These are phyloP conservation scores for Talaromyces sp. DNA, from an alignment of 2,329 filamentous ascomycete genomes.

Conservation along the genomic window DNA sequence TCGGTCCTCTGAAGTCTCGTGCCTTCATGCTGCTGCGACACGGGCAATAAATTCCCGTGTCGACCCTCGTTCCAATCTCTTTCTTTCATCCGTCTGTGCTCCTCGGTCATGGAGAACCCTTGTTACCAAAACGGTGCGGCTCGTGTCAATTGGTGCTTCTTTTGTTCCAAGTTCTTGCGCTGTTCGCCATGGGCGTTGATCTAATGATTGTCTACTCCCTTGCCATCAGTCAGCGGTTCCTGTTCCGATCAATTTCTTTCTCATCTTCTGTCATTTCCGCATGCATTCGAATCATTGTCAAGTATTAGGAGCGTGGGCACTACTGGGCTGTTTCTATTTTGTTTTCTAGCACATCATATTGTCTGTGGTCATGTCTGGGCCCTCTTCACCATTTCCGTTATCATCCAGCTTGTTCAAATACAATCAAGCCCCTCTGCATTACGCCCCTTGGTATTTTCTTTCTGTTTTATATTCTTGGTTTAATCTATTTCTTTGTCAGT, in stretches of 20 bases:
- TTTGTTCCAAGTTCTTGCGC: constrained; percentile 5
- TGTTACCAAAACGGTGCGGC: constrained; percentile 18
- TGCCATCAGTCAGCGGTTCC: constrained; percentile 15
- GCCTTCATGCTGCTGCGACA: not conserved
- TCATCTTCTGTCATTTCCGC: constrained; percentile 22
- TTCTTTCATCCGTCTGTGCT: not conserved
- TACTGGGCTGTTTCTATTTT: constrained; percentile 26
- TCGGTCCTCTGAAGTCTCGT: not conserved
- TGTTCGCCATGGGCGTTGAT: constrained; percentile 15
- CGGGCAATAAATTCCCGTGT: not conserved
- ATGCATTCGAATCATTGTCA: constrained; percentile 35
- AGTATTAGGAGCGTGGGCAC: constrained; percentile 32
- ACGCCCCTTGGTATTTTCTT: constrained; percentile 9
- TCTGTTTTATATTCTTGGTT: not conserved
- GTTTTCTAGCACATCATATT: constrained; percentile 34
- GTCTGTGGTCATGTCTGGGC: constrained; percentile 29
- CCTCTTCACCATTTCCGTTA: constrained; percentile 19
- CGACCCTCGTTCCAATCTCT: constrained; percentile 14
- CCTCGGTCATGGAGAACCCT: constrained; percentile 1
- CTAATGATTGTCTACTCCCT: constrained; percentile 24
- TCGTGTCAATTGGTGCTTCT: constrained; percentile 15
- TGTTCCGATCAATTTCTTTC: constrained; percentile 17
- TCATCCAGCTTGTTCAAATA: constrained; percentile 21
- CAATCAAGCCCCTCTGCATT: constrained; percentile 17
- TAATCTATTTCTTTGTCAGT: constrained; percentile 38